Conservation (phyloP, 106 monocot genomes). For the Gastrodia elata region DNA sequence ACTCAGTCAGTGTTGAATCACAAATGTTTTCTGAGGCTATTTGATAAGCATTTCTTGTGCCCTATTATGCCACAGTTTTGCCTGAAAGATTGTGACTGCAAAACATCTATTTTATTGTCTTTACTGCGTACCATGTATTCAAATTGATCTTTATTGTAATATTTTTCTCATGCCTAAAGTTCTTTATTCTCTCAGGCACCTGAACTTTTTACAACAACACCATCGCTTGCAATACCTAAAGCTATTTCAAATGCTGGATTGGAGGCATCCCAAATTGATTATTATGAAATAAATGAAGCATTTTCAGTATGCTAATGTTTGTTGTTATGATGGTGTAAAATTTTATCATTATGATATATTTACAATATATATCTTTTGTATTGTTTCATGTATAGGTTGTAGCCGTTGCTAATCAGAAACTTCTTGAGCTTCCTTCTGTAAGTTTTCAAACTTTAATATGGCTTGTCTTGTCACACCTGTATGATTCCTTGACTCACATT, state of each 20-base stretch:
- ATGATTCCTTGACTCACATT: no score
- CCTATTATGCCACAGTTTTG: not conserved
- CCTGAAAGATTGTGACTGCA: not conserved
- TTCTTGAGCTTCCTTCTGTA: conserved; percentile 81
- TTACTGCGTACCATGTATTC: not conserved
- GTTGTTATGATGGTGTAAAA: not conserved
- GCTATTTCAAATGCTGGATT: conserved; percentile 84
- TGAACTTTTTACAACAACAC: conserved; percentile 90
- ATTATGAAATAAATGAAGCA: conserved; percentile 99
- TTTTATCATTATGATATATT: not conserved
- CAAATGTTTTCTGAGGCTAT: not conserved
- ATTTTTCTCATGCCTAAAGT: conserved; percentile 5
- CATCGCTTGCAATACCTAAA: conserved; percentile 89
- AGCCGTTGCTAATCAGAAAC: conserved; percentile 92
- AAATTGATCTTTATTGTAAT: not conserved
- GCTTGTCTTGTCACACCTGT: no score
- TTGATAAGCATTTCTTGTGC: no score
- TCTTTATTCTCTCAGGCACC: conserved; percentile 47
- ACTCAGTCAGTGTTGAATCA: not conserved
- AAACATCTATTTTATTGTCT: not conserved
- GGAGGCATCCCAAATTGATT: conserved; percentile 83
- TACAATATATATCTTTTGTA: conserved; percentile 1
- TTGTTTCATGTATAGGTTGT: conserved; percentile 61
- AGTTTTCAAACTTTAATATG: conserved; percentile 12
- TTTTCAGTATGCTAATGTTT: conserved; percentile 60